Conservation (phyloP, 768 basidiomycete species). For the Leccinum variicolor region DNA sequence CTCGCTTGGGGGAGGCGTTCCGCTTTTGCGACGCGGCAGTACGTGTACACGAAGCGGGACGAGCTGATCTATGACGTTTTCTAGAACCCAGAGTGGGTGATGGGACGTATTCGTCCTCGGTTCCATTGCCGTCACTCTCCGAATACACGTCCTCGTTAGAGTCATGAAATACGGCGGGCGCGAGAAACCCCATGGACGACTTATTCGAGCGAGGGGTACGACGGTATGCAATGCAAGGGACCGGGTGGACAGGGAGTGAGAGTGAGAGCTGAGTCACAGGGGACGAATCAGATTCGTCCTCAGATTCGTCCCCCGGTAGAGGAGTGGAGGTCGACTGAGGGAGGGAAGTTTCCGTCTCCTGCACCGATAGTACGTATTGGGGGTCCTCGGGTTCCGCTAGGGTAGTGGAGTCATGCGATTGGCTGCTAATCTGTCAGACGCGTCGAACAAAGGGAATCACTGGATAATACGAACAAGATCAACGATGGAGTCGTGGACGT, state of each 20-base stretch:
- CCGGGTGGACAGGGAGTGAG: neutral
- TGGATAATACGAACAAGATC: slow-evolving; percentile 22
- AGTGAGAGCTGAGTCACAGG: neutral
- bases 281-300: neutral
- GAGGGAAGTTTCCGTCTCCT: slow-evolving; percentile 5
- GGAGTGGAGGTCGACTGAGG: slow-evolving; percentile 1
- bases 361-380: slow-evolving; percentile 11
- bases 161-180: slow-evolving; percentile 2
- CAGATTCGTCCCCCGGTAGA: neutral
- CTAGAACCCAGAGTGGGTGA: slow-evolving; percentile 31
- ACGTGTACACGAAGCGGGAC: neutral
- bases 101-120: slow-evolving; percentile 47
- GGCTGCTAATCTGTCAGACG: slow-evolving; percentile 20
- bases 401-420: slow-evolving; percentile 8
- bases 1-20: slow-evolving; percentile 18
- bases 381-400: slow-evolving; percentile 4
- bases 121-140: slow-evolving; percentile 37
- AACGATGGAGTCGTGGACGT: slow-evolving; percentile 12
- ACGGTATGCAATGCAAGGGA: slow-evolving; percentile 1
- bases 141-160: slow-evolving; percentile 31
- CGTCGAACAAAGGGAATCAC: neutral
- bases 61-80: slow-evolving; percentile 31
- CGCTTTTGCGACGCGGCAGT: slow-evolving; percentile 7
- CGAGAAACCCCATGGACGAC: neutral
- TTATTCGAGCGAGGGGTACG: slow-evolving; percentile 15